A percentile compares a stretch with the other conserved stretches of the same genome.
Evolutionary conservation across 163 green algal species (phyloP).

Genomic region (Chlorella variabilis): DNA sequence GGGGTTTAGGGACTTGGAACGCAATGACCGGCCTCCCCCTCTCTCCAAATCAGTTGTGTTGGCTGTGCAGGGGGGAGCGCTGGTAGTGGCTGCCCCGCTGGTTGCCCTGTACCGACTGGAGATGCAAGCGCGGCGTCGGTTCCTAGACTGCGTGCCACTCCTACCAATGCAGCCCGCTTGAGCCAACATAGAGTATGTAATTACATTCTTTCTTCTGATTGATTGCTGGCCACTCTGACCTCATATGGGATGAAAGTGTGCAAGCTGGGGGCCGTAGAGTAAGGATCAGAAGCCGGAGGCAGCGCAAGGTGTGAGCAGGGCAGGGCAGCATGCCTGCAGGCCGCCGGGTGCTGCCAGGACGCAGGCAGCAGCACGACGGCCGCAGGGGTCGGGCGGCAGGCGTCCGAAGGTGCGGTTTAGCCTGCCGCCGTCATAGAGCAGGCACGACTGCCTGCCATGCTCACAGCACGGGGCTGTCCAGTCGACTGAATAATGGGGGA

Average conservation of each 20-base stretch:
- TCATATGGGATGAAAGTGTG: too few species aligned
- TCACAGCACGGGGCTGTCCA: not conserved
- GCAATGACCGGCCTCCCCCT: too few species aligned
- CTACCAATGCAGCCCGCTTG: not conserved
- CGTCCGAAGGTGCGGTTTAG: slow-evolving; percentile 26
- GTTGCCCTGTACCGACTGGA: not conserved
- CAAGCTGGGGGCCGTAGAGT: too few species aligned
- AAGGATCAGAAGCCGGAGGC: too few species aligned
- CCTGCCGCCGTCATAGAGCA: slow-evolving; percentile 22
- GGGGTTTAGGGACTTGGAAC: too few species aligned
- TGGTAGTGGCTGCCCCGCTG: not conserved
- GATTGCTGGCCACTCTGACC: too few species aligned
- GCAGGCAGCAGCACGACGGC: not conserved
- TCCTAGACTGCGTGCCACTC: slow-evolving; percentile 1
- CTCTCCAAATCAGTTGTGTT: too few species aligned
- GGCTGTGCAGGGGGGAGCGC: not conserved
- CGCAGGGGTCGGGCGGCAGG: slow-evolving; percentile 2
- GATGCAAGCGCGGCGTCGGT: not conserved
- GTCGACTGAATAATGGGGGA: not conserved
- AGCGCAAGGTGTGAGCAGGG: not conserved
- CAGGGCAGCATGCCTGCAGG: not conserved
- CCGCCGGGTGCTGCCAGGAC: not conserved
- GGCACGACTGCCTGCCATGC: not conserved
- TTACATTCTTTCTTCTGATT: too few species aligned
- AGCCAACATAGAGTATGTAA: not conserved